Percentiles rank a stretch among this genome's conserved stretches.
Conservation (phyloP, 2,329 filamentous ascomycete genomes). For the Botryotinia narcissicola region DNA sequence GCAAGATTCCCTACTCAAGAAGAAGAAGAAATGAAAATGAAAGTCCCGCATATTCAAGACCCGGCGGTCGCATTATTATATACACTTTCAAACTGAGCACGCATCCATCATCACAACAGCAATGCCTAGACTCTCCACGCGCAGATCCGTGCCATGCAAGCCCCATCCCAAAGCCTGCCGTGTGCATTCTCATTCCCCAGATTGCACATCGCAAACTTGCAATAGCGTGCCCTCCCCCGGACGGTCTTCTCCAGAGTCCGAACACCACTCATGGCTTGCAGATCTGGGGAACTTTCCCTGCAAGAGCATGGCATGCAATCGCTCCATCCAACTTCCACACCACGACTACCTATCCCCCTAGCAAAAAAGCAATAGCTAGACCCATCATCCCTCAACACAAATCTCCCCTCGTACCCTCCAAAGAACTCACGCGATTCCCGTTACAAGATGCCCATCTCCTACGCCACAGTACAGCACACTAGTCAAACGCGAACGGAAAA, state of each 20-base stretch:
- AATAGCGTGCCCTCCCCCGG: neutral
- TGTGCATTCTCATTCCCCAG: neutral
- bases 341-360: neutral
- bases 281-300: neutral
- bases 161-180: neutral
- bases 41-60: neutral
- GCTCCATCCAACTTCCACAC: neutral
- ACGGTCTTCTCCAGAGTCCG: neutral
- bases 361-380: neutral
- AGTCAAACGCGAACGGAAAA: neutral
- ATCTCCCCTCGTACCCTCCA: neutral
- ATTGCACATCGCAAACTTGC: too few relatives aligned
- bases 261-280: neutral
- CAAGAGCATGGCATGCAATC: neutral
- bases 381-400: neutral
- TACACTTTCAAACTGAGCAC: neutral
- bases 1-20: neutral
- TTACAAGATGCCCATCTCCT: neutral
- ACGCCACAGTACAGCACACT: neutral
- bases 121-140: neutral
- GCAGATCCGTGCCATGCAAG: neutral
- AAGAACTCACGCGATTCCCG: neutral
- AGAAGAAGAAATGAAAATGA: neutral
- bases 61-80: neutral
- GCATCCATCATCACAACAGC: neutral